Base-by-base conservation (phyloP, 2,329 filamentous ascomycete genomes). In the Knufia fluminis region DNA sequence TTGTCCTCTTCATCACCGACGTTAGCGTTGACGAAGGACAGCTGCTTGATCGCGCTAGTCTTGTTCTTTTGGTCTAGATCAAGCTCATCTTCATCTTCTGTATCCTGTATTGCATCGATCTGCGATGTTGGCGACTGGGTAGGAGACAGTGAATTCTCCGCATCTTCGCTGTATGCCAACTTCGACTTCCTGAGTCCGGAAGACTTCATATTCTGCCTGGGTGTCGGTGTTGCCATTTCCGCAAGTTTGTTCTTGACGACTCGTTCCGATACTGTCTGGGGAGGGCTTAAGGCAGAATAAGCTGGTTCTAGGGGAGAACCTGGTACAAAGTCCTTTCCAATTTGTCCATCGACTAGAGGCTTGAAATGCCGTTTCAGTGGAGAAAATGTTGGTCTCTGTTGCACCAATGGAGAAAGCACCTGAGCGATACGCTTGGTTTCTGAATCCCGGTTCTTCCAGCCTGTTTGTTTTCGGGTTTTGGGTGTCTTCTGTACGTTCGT, bases 281-380 rank as follows among this genome's bases (percentile, higher is more conserved):
- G 39, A 23, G 28, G 22, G 12, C 24, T 42, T 9, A 49, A 10
- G 4, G 46, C 3, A 16, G 46, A 49, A 31, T 7, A 22, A 17
- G 36, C 19, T 26, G 46, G 46, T 10, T 39, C 26, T 2, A 49
- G 32, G 14, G 46, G 46, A 17, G 46, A 49, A 3, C 46, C 46
- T 20, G 46, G 38, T 33, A 36, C 38, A 17, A 33, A 42, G 12
- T 43, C 19, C 12, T 31, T 19, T 23, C 23, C 43, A 31, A 17
- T 23, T n/a, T 33, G 31, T 8, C 20, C 20, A n/a, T 32, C 35
- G 8, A 3, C 23, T 14, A 40, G 35, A 7, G 45, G 45, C 23
- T 24, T 32, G 33, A 48, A 48, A 28, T 48, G 45, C 19, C 24
- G 35, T 12, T 7, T 49, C 3, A 42, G 38, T 2, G 46, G 38